These are phyloP conservation scores for Limonomyces culmigenus DNA, from an alignment of 1,284 basidiomycete genomes.

Conservation along the genomic window DNA sequence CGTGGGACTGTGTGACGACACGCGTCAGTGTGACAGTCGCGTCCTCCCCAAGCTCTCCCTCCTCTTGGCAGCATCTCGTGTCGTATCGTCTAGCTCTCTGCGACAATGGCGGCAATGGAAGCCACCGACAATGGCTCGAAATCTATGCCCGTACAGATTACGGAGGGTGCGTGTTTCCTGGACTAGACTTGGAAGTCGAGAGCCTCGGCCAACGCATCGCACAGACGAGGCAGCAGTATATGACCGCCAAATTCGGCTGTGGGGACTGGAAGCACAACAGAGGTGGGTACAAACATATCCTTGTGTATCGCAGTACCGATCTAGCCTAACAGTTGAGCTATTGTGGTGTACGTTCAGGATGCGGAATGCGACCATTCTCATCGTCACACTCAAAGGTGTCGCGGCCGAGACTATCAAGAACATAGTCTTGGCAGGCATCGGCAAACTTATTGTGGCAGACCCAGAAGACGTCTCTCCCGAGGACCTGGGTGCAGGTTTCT, in stretches of 20 bases:
- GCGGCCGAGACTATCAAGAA: slow-evolving; percentile 98
- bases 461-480: slow-evolving; percentile 44
- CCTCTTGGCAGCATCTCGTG: too few species aligned
- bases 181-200: neutral
- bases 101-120: neutral
- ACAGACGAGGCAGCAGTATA: slow-evolving; percentile 78
- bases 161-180: slow-evolving; percentile 19
- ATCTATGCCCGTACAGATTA: slow-evolving; percentile 20
- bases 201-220: slow-evolving; percentile 1
- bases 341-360: slow-evolving; percentile 43
- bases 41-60: too few species aligned
- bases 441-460: slow-evolving; percentile 55
- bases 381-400: slow-evolving; percentile 68
- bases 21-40: too few species aligned
- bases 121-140: slow-evolving; percentile 7
- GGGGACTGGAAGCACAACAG: slow-evolving; percentile 97
- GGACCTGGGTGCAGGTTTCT: slow-evolving; percentile 86
- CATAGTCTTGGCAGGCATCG: slow-evolving; percentile 65
- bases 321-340: neutral
- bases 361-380: slow-evolving; percentile 82
- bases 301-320: neutral
- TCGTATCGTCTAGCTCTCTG: too few species aligned
- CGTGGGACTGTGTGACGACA: too few species aligned
- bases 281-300: slow-evolving; percentile 36
- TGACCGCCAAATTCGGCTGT: slow-evolving; percentile 93